Conservation (phyloP, 306 rosid genomes). For the Cajanus cajan region DNA sequence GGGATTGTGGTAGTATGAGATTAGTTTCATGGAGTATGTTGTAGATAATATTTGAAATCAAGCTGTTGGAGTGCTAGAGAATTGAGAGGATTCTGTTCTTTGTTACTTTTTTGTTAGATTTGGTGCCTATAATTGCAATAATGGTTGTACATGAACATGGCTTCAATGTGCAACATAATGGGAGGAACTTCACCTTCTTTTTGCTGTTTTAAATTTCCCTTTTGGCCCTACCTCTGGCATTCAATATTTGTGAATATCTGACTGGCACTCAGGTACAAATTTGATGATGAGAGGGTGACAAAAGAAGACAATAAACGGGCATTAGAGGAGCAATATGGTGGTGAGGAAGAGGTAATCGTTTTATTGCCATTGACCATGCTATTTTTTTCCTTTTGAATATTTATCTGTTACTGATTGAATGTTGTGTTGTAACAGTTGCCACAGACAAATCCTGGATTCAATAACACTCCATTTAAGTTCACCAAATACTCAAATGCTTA, state of each 20-base stretch:
- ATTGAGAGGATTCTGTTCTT: background rate
- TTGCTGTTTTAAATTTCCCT: conserved; percentile 4
- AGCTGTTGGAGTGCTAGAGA: background rate
- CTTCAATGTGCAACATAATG: background rate
- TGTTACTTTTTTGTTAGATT: conserved; percentile 4
- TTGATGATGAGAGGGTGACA: conserved; percentile 91
- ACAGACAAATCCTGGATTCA: conserved; percentile 93
- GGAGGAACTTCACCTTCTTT: background rate
- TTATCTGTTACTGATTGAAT: conserved; percentile 15
- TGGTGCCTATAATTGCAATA: conserved; percentile 5
- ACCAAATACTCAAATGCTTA: conserved; percentile 95
- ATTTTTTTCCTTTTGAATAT: conserved; percentile 18
- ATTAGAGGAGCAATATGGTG: conserved; percentile 95
- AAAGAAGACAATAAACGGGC: conserved; percentile 93
- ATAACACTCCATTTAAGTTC: conserved; percentile 87
- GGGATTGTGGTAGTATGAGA: background rate
- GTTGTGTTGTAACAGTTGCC: conserved; percentile 60
- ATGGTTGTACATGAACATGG: conserved; percentile 10
- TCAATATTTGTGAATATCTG: conserved; percentile 8
- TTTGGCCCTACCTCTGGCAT: background rate
- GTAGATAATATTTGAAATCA: background rate
- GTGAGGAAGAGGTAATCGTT: conserved; percentile 85
- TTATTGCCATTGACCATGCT: background rate
- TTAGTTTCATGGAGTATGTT: conserved; percentile 20
- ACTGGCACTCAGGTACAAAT: conserved; percentile 64